Conservation (phyloP, 257 asterid species). For the Verbascum thapsus region DNA sequence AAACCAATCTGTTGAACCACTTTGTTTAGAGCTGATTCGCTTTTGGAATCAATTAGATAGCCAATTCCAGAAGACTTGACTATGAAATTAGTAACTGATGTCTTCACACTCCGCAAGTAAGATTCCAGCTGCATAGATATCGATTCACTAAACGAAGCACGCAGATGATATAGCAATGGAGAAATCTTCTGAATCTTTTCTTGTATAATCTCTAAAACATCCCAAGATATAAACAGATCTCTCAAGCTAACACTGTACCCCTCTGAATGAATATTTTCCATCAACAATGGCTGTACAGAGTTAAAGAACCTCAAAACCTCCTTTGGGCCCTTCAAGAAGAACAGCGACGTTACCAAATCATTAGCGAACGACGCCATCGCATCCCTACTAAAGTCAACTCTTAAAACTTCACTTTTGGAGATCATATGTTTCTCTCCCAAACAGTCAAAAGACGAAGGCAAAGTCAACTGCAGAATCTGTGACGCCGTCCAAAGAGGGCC, state of each 20-base stretch:
- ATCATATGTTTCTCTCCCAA: conserved; percentile 68
- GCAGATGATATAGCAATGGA: conserved; percentile 52
- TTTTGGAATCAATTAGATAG: conserved; percentile 70
- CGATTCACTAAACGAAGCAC: conserved; percentile 56
- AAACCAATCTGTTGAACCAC: conserved; percentile 95
- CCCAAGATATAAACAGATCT: conserved; percentile 65
- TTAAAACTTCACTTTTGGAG: conserved; percentile 55
- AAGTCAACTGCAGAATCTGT: conserved; percentile 71
- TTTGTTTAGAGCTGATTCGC: conserved; percentile 88
- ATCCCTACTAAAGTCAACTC: conserved; percentile 59
- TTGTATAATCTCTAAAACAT: conserved; percentile 50
- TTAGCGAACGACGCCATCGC: conserved; percentile 56
- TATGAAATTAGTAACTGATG: conserved; percentile 59
- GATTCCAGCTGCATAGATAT: conserved; percentile 63
- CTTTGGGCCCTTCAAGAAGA: conserved; percentile 81
- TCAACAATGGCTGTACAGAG: conserved; percentile 74
- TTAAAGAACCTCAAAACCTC: conserved; percentile 77
- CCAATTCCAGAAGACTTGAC: conserved; percentile 72
- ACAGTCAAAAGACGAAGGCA: conserved; percentile 68
- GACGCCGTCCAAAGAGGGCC: conserved; percentile 84
- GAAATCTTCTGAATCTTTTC: conserved; percentile 51
- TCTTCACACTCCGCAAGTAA: conserved; percentile 58
- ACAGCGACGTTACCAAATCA: conserved; percentile 75
- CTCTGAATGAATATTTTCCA: conserved; percentile 71
- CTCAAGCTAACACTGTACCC: conserved; percentile 83